phyloP scores from a whole-genome alignment of 1,139 yeast species.

The Magnusiomyces ingens region DNA sequence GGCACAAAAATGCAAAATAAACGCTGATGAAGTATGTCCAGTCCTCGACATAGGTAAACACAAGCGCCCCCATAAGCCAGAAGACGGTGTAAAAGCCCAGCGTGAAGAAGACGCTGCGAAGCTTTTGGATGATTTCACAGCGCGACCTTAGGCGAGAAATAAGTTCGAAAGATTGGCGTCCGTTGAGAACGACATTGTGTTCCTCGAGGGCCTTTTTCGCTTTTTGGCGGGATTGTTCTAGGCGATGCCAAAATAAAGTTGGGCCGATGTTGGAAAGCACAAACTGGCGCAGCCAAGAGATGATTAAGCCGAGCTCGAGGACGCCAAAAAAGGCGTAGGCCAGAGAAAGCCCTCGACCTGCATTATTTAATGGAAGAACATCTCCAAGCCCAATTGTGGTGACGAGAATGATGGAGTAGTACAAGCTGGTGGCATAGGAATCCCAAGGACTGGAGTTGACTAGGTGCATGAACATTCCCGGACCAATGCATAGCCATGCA shows the following conservation, averaged over 20 bases:
- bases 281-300: conserved; percentile 62
- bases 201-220: conserved; percentile 19
- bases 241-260: conserved; percentile 32
- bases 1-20: conserved; percentile 68
- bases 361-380: conserved; percentile 46
- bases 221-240: conserved; percentile 20
- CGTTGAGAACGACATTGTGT: conserved; percentile 16
- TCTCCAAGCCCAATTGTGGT: conserved; percentile 81
- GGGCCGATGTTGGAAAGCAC: conserved; percentile 55
- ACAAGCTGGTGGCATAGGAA: conserved; percentile 56
- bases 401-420: conserved; percentile 63
- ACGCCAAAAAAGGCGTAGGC: conserved; percentile 65
- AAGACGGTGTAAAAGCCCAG: conserved; percentile 46
- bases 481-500: conserved; percentile 65
- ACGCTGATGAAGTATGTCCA: conserved; percentile 67
- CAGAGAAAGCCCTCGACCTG: conserved; percentile 51
- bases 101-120: conserved; percentile 37
- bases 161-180: conserved; percentile 42
- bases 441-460: conserved; percentile 27
- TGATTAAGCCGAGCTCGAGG: conserved; percentile 61
- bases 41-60: conserved; percentile 48
- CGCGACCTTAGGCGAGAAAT: conserved; percentile 45
- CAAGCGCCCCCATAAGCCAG: conserved; percentile 67
- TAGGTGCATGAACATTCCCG: conserved; percentile 46
- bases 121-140: conserved; percentile 33